Base-by-base conservation (phyloP, 2,329 filamentous ascomycete genomes). In the Sporothrix schenckii region DNA sequence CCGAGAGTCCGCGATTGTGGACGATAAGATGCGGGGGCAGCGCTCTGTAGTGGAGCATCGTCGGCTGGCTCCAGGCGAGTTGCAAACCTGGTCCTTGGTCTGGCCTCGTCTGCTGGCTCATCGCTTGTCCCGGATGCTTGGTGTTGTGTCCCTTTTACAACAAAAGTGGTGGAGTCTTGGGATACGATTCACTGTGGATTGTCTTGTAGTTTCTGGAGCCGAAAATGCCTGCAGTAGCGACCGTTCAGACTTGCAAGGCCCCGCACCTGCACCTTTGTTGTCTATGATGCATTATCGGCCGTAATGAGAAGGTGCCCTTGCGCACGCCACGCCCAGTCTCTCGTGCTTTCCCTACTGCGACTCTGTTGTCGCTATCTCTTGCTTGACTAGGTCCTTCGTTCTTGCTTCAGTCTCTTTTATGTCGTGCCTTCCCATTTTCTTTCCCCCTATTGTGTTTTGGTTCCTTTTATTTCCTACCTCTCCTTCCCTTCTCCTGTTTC, bases 1-100 rank as follows among this genome's bases (percentile, higher is more conserved):
- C 39, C 44, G 54, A 69, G 52, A 68, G 54, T 24, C 41, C 16
- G 27, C 54, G 61, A 66, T 66, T 50, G 49, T 50, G 49, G 30
- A 1, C 54, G 66, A 69, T 69, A 69, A 61, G 66, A 69, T 47
- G 66, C 66, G 66, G 66, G 53, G 54, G 41, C 41, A 58, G 6
- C 66, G 24, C 41, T 16, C 21, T 39, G 41, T 39, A 60, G 44
- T 47, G 53, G 53, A n/a, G 63, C 63, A 52, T 34, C 10, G 27
- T 66, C 44, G 47, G 19, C 24, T 53, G 47, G 61, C 9, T 65
- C 44, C 34, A 44, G 41, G 41, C 58, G 39, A 24, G 39, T 47
- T 47, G 56, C 39, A 30, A 56, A 13, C 27, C 54, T 47, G 56
- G 56, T 13, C 44, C 27, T 21, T 19, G 27, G n/a, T 19, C 60